Base-by-base conservation (phyloP, 495 filamentous ascomycete genomes). In the Alectoria sarmentosa region DNA sequence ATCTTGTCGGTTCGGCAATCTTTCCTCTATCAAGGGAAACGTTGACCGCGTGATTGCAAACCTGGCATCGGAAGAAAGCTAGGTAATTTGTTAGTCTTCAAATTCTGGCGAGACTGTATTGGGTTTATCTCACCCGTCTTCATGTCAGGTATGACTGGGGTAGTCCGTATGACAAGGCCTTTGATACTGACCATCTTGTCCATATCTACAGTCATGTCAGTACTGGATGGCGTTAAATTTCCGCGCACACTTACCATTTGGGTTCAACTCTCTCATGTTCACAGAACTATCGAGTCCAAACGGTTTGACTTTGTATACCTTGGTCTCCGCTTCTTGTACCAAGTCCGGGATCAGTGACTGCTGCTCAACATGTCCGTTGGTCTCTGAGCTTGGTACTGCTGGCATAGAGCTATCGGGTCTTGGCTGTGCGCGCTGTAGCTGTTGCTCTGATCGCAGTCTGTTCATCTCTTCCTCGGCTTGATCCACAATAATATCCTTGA, bases 111-210 rank as follows among this genome's bases (percentile, higher is more conserved):
- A 21, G 26, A 23, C 44, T 46, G 19, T 46, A 13, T 28, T n/a
- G n/a, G 8, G 3, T 17, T 54, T 39, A 3, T 2, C 75, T 72
- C 75, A 83, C 83, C 86, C 74, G 89, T 86, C 72, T 95, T 96
- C 95, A 98, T 98, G 71, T 99, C 94, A 4, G 94, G 94, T 66
- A 99, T 98, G 63, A 98, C 87, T 7, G 94, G 90, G 3, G 95
- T 97, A 21, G 96, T 88, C 28, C 94, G 88, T 70, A 99, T 99
- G 54, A 98, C 94, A 48, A 99, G 81, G 60, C 94, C 94, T 76
- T 98, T 99, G 76, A 99, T 88, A 71, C 88, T 91, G 66, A 99
- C 84, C 65, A 99, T 83, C 76, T 96, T 96, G 80, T 98, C 95
- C 84, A 96, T 95, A 71, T 96, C 91, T 85, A 60, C 46, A 64